Evolutionary conservation across 257 asterid species (phyloP), one percentile per base, ranked within the genome.

Genomic region (Salvia rosmarinus): DNA sequence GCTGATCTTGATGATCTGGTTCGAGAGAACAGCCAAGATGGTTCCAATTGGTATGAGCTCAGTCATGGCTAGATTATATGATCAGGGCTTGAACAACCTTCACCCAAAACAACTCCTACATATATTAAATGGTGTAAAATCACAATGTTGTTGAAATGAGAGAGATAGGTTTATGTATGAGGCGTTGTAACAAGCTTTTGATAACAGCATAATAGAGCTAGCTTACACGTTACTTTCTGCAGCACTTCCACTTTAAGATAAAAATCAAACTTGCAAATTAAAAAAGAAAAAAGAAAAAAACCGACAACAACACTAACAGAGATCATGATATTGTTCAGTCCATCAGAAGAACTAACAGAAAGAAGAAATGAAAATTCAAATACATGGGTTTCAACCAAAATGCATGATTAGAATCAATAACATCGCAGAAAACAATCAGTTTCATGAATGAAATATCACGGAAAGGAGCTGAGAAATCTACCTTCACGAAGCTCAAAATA

Each of bases 1-100:
- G 14, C 90, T 84, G 8, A 84, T 83, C 76, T 85, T 87, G 40
- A 65, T 64, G 67, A 87, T 76, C 79, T 87, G 90, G 70, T 46
- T 78, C 9, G 79, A 71, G 9, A 87, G 80, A 4, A 87, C 78
- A 28, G 87, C 80, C 32, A 87, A n/a, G 16, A 87, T 78, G 0
- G 89, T 85, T 54, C 87, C 90, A 50, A 87, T 67, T 0, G 93
- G 90, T 52, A 87, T 46, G 3, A 83, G 20, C 49, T 85, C 89
- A 0, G 74, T 52, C 92, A 86, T n/a, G n/a, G n/a, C n/a, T n/a
- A n/a, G n/a, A n/a, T n/a, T n/a, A n/a, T n/a, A n/a, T n/a, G n/a
- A n/a, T n/a, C n/a, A n/a, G n/a, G n/a, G n/a, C n/a, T n/a, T n/a
- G n/a, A n/a, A n/a, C n/a, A n/a, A n/a, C n/a, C n/a, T n/a, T n/a